Base-by-base conservation (phyloP, 495 filamentous ascomycete species). In the Trichoderma parareesei region DNA sequence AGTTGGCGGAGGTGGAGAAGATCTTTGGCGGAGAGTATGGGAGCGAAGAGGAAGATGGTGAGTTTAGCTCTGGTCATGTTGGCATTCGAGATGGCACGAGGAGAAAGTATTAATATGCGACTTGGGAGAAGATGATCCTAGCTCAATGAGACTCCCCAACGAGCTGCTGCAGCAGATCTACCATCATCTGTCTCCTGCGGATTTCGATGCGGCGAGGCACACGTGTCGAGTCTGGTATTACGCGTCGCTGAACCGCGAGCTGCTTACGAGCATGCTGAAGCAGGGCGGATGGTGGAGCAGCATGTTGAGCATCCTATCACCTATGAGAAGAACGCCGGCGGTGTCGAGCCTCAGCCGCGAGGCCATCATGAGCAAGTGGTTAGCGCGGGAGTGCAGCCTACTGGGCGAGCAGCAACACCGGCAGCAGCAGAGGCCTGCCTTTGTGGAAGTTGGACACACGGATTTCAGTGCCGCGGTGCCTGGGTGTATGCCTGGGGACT, bases 171-270 rank as follows among this genome's bases (percentile, higher is more conserved):
- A 87, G 48, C 76, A 84, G 5, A 84, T 90, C 4, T 86, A 83
- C 65, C 65, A 64, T 10, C 75, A 82, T 66, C 74, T 90, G 6
- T 71, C 74, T 11, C 87, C 88, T 0, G 64, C 76, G 5, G 86
- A 88, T 68, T 90, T 91, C 69, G 80, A 91, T 68, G 79, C 84
- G 67, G 87, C 88, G 13, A 79, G 88, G 59, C 82, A 84, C 62
- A 82, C 83, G 9, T 91, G 89, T 67, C 82, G 81, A 59, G 76
- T 76, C 60, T 92, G 88, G 89, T 85, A 88, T 78, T 76, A 80
- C 14, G 80, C 81, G 42, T 85, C 87, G 48, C 74, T 91, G n/a
- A 75, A 87, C 37, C 68, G 70, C 44, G 71, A 67, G 0, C 67
- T 90, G 8, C 74, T 90, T 33, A 72, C 77, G 6, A 68, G 60